phyloP scores from a whole-genome alignment of 805 yeast genomes.

The Starmerella bombicola region DNA sequence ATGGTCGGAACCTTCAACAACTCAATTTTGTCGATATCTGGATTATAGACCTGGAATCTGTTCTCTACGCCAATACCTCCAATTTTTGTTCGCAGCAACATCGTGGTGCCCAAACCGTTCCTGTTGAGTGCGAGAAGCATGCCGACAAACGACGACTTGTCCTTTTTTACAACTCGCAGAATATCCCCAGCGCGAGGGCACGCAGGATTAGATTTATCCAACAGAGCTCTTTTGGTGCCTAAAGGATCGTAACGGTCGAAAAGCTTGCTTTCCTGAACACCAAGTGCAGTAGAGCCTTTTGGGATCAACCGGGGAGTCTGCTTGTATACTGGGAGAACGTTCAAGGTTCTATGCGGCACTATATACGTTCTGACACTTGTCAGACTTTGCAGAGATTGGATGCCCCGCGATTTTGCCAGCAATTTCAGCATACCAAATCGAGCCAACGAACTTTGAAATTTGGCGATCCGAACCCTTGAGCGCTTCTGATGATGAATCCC shows the following conservation, averaged over 20 bases:
- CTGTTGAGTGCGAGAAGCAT: conserved; percentile 67
- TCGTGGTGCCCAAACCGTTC: conserved; percentile 55
- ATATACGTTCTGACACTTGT: conserved; percentile 15
- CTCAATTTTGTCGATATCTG: conserved; percentile 65
- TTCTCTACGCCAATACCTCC: conserved; percentile 76
- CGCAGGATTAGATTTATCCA: conserved; percentile 37
- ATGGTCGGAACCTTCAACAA: conserved; percentile 57
- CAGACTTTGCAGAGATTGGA: neutral
- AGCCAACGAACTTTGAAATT: too few species aligned
- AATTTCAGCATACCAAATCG: neutral
- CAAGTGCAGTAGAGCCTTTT: conserved; percentile 28
- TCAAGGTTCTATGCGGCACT: conserved; percentile 35
- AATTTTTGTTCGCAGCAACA: conserved; percentile 72
- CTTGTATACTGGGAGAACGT: conserved; percentile 28
- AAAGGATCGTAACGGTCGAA: conserved; percentile 53
- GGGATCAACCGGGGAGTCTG: conserved; percentile 28
- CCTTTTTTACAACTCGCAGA: conserved; percentile 57
- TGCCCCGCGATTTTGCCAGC: neutral
- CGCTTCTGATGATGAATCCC: too few species aligned
- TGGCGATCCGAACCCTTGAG: too few species aligned
- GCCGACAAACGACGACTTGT: conserved; percentile 53
- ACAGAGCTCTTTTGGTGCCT: conserved; percentile 49
- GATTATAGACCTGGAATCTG: conserved; percentile 68
- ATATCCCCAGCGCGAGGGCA: conserved; percentile 70
- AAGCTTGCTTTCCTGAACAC: conserved; percentile 40